phyloP scores from a whole-genome alignment of 2,329 filamentous ascomycete genomes.

The Claviceps purpurea region DNA sequence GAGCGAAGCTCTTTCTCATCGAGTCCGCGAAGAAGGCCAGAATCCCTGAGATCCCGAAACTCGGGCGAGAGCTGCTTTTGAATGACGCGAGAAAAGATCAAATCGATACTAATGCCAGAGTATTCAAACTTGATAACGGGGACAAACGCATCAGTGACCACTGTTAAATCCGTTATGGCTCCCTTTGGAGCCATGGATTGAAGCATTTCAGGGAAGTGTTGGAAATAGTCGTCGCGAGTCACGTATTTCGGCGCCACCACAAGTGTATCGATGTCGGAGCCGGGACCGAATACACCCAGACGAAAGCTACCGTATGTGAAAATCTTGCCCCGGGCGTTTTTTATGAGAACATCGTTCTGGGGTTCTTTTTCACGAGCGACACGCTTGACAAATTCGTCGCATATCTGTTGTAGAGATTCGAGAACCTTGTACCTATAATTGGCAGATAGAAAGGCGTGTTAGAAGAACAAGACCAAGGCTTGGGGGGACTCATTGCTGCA shows the following conservation, averaged over 20 bases:
- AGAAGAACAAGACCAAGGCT: background rate
- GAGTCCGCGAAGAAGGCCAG: conserved; percentile 69
- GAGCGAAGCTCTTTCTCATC: conserved; percentile 80
- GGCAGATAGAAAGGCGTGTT: background rate
- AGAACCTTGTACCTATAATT: conserved; percentile 54
- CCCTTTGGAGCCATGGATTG: conserved; percentile 60
- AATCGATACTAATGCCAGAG: conserved; percentile 80
- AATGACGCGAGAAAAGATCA: conserved; percentile 72
- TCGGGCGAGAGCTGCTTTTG: conserved; percentile 56
- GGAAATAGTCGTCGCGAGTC: conserved; percentile 80
- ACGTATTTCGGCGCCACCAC: conserved; percentile 87
- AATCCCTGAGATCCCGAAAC: conserved; percentile 63
- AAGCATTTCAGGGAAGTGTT: conserved; percentile 70
- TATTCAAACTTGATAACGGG: conserved; percentile 97
- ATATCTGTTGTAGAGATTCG: conserved; percentile 61
- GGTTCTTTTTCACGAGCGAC: conserved; percentile 61
- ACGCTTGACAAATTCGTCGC: conserved; percentile 73
- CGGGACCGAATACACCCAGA: conserved; percentile 84
- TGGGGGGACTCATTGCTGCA: background rate
- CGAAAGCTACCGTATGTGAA: conserved; percentile 96
- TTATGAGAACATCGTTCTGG: conserved; percentile 62
- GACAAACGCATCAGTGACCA: conserved; percentile 82
- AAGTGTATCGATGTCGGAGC: conserved; percentile 95
- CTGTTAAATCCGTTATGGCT: conserved; percentile 72
- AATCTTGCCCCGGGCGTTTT: conserved; percentile 78